These are phyloP conservation scores for Thuja plicata DNA, from an alignment of 83 land plant species.

Conservation along the genomic window DNA sequence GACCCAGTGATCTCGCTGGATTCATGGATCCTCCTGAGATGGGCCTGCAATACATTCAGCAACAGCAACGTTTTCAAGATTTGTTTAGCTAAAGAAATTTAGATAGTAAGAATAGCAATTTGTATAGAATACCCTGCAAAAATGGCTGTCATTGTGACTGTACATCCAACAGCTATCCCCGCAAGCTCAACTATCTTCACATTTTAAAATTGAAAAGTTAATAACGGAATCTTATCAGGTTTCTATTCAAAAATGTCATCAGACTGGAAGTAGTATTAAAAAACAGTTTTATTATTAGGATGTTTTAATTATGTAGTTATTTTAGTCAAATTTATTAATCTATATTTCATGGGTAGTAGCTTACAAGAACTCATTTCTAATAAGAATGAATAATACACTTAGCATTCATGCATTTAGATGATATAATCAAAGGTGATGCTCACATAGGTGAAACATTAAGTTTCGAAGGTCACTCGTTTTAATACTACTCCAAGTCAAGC, in stretches of 20 bases:
- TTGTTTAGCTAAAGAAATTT: not conserved
- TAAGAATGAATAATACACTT: too few relatives aligned
- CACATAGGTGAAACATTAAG: too few relatives aligned
- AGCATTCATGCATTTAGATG: too few relatives aligned
- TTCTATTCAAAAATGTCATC: not conserved
- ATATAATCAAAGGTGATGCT: too few relatives aligned
- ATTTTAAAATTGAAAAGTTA: not conserved
- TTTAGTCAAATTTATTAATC: too few relatives aligned
- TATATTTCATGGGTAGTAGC: too few relatives aligned
- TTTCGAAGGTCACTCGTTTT: too few relatives aligned
- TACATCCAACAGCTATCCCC: constrained; percentile 80
- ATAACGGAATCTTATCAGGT: not conserved
- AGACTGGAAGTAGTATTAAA: not conserved
- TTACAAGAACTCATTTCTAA: too few relatives aligned
- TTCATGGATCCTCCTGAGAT: constrained; percentile 64
- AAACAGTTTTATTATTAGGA: not conserved
- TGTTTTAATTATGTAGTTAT: too few relatives aligned
- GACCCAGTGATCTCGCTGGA: constrained; percentile 59
- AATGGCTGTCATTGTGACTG: constrained; percentile 70
- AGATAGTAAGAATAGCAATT: not conserved
- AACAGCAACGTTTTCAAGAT: not conserved
- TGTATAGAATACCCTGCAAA: constrained; percentile 61
- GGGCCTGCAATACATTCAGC: constrained; percentile 26
- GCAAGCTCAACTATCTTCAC: constrained; percentile 72
- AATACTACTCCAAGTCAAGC: too few relatives aligned